Percentiles rank a stretch among this genome's conserved stretches.
phyloP scores from a whole-genome alignment of 2,329 filamentous ascomycete genomes.

The Fusarium sp. region DNA sequence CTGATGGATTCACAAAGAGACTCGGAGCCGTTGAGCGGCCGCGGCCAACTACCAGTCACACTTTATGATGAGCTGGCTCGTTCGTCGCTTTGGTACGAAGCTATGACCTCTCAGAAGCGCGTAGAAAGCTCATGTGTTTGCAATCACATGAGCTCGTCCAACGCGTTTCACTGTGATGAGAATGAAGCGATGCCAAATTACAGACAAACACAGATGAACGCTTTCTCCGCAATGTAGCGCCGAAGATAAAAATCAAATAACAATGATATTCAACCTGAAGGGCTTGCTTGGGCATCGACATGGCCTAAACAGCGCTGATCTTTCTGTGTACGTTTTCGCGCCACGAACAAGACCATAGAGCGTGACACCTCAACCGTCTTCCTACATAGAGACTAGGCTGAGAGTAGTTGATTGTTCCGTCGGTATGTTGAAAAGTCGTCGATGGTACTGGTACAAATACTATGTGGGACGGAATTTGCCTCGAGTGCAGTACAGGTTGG shows the following conservation, averaged over 20 bases:
- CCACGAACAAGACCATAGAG: neutral
- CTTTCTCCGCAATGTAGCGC: slow-evolving; percentile 10
- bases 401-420: slow-evolving; percentile 12
- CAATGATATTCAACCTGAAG: slow-evolving; percentile 11
- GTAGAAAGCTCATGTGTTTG: slow-evolving; percentile 34
- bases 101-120: slow-evolving; percentile 4
- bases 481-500: slow-evolving; percentile 2
- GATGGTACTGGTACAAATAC: neutral
- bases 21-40: slow-evolving; percentile 1
- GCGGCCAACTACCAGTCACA: slow-evolving; percentile 18
- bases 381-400: slow-evolving; percentile 19
- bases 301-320: slow-evolving; percentile 32
- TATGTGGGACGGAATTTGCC: slow-evolving; percentile 17
- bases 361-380: slow-evolving; percentile 16
- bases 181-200: neutral
- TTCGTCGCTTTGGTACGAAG: slow-evolving; percentile 3
- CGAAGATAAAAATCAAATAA: slow-evolving; percentile 4
- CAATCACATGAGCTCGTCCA: slow-evolving; percentile 7
- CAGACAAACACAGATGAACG: slow-evolving; percentile 6
- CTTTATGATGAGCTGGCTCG: slow-evolving; percentile 41
- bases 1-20: slow-evolving; percentile 17
- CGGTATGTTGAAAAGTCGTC: neutral
- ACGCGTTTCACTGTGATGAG: neutral
- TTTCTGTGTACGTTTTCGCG: slow-evolving; percentile 9
- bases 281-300: slow-evolving; percentile 22